These are phyloP conservation scores for Viola odorata DNA, from an alignment of 345 rosid genomes.

Conservation along the genomic window DNA sequence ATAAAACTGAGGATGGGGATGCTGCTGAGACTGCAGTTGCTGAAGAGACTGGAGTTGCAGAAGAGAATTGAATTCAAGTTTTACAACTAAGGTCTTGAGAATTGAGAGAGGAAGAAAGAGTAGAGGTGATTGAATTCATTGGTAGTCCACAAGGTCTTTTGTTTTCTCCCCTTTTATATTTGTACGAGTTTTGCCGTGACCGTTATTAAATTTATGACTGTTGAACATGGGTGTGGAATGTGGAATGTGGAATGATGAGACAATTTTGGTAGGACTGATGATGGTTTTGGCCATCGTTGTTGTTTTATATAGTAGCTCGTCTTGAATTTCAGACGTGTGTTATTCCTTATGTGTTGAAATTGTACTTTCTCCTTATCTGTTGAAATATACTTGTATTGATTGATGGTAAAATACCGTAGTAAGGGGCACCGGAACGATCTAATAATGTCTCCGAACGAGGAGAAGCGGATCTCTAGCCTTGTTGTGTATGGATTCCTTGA, in stretches of 20 bases:
- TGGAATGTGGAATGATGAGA: slow-evolving; percentile 15
- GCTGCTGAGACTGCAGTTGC: slow-evolving; percentile 10
- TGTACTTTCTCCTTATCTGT: too few relatives aligned
- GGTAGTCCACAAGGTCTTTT: slow-evolving; percentile 16
- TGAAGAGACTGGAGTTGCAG: slow-evolving; percentile 10
- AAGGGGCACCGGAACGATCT: too few relatives aligned
- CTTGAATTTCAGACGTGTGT: slow-evolving; percentile 4
- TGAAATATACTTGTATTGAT: too few relatives aligned
- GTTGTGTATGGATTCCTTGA: too few relatives aligned
- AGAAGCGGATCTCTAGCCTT: too few relatives aligned
- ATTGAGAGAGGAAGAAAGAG: slow-evolving; percentile 5
- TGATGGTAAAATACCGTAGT: too few relatives aligned
- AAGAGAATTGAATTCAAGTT: slow-evolving; percentile 24
- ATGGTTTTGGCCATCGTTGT: slow-evolving; percentile 9
- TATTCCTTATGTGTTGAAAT: not conserved
- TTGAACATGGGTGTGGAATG: not conserved
- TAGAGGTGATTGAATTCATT: slow-evolving; percentile 13
- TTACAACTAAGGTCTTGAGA: slow-evolving; percentile 9
- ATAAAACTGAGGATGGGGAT: slow-evolving; percentile 17
- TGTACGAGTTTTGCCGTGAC: slow-evolving; percentile 15
- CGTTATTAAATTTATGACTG: not conserved
- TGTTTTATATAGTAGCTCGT: slow-evolving; percentile 15
- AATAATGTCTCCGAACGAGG: too few relatives aligned
- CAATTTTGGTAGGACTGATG: slow-evolving; percentile 41
- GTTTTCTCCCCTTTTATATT: slow-evolving; percentile 11